These are phyloP conservation scores for Diplogelasinospora grovesii DNA, from an alignment of 495 filamentous ascomycete species.

Conservation along the genomic window DNA sequence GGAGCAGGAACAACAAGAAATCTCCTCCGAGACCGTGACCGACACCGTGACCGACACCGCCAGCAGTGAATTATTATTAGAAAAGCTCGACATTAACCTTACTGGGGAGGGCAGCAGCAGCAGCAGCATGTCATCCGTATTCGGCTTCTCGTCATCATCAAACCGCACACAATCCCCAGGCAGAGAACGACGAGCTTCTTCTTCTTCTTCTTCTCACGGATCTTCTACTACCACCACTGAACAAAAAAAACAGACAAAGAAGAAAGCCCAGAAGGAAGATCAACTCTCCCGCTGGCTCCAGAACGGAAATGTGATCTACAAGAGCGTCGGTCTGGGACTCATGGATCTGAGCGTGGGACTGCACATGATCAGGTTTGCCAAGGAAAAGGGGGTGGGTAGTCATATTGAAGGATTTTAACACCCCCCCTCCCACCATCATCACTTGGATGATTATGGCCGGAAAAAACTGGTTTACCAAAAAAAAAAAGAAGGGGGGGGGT, in stretches of 20 bases:
- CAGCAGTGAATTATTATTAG: constrained; percentile 16
- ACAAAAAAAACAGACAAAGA: constrained; percentile 12
- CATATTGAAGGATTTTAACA: constrained; percentile 64
- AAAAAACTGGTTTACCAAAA: no score
- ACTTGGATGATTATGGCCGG: no score
- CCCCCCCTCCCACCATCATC: no score
- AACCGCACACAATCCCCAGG: constrained; percentile 23
- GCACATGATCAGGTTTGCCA: constrained; percentile 68
- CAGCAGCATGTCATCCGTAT: no score
- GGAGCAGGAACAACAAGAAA: no score
- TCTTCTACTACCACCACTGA: no score
- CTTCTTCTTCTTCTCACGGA: no score
- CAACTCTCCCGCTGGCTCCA: constrained; percentile 65
- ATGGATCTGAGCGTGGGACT: constrained; percentile 76
- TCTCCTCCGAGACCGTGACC: constrained; percentile 12
- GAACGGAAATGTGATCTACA: constrained; percentile 80
- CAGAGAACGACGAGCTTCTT: no score
- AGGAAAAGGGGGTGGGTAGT: constrained; percentile 65
- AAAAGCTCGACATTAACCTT: constrained; percentile 26
- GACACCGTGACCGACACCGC: constrained; percentile 11
- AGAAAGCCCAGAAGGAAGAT: constrained; percentile 39
- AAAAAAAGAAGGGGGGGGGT: no score
- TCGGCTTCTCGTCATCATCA: constrained; percentile 21
- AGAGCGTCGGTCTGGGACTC: constrained; percentile 70
- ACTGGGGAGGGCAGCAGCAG: not conserved